Percentiles rank a stretch among this genome's conserved stretches.
These are phyloP conservation scores for Corylus avellana DNA, from an alignment of 306 rosid species.

Conservation along the genomic window DNA sequence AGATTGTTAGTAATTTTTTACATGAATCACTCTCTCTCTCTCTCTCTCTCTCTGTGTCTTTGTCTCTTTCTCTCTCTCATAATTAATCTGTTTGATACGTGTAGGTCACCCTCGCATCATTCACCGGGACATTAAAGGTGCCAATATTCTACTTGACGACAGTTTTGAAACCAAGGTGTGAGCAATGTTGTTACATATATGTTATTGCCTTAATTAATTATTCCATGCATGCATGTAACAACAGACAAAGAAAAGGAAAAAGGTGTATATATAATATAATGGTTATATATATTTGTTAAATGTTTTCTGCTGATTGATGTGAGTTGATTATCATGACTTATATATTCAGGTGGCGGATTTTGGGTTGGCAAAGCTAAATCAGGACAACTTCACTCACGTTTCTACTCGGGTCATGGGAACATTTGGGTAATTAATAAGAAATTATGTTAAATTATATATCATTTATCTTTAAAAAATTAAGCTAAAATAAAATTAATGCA, in stretches of 20 bases:
- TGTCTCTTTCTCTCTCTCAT: background rate
- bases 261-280: background rate
- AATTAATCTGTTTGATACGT: conserved; percentile 2
- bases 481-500: conserved; percentile 16
- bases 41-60: background rate
- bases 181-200: background rate
- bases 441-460: no score
- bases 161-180: conserved; percentile 83
- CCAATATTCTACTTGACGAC: conserved; percentile 76
- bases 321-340: background rate
- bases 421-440: conserved; percentile 56
- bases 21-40: background rate
- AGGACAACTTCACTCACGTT: conserved; percentile 69
- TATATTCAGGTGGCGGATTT: conserved; percentile 78
- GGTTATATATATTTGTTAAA: background rate
- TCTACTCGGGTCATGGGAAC: conserved; percentile 97
- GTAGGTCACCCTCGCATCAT: conserved; percentile 93
- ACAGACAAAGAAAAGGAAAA: background rate
- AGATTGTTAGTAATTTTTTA: conserved; percentile 61
- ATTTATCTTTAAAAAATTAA: no score
- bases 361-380: conserved; percentile 83
- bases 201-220: background rate
- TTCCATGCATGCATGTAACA: background rate
- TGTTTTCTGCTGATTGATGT: background rate
- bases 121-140: conserved; percentile 82